Base-by-base conservation (phyloP, 179 eudicot genomes). In the Patellifolia procumbens region DNA sequence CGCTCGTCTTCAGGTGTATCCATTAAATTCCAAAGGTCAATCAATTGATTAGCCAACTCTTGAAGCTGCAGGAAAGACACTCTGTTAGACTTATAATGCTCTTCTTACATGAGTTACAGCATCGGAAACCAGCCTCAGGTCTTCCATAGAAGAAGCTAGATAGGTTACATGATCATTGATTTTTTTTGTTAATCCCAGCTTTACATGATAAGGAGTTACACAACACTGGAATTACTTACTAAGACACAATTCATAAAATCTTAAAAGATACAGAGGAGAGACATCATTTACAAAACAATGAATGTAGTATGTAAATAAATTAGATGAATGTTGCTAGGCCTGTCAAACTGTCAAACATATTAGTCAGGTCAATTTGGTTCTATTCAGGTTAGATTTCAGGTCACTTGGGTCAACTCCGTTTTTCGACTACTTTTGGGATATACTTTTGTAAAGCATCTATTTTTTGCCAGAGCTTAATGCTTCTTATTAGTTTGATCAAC, bases 21-120 rank as follows among this genome's bases (percentile, higher is more conserved):
- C 99, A 95, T 95, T 80, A 95, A 78, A 83, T 95, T 95, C 99
- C 99, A 95, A 65, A 93, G 92, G 83, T 95, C 97, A 74, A 84
- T 87, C 61, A 95, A 86, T 85, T 93, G 97, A 55, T 82, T 84
- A 4, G 97, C 99, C 74, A 92, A 83, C 81, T 89, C 95, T 95
- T 95, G 97, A 87, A 95, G 97, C 99, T 95, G 95, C 70, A 66
- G 55, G 65, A 9, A n/a, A 60, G 49, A 69, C 22, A 66, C 7
- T 32, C 31, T 9, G 68, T 65, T 37, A 76, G 80, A 71, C 10
- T 26, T 62, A 52, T 48, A 49, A 5, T n/a, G 53, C 20, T 69
- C 53, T 28, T 29, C 24, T 34, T 45, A 60, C 9, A 74, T 3
- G 69, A 19, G 70, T 7, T 42, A 39, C 7, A 45, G 17, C 7